Conservation (phyloP, 2,329 filamentous ascomycete genomes). For the Paecilomyces sp. region DNA sequence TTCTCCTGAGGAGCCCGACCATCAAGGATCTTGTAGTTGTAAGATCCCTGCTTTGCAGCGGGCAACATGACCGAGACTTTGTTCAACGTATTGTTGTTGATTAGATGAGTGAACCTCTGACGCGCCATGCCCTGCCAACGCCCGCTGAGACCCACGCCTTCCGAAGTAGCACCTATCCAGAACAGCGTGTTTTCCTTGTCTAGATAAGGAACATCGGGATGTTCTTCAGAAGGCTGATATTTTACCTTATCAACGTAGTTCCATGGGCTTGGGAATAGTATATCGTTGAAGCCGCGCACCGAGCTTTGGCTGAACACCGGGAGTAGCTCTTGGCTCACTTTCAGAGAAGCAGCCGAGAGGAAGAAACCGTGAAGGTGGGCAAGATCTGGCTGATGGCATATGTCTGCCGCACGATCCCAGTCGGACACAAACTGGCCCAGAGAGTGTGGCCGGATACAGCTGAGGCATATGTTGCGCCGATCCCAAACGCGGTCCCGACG, state of each 20-base stretch:
- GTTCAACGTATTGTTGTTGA: slow-evolving; percentile 50
- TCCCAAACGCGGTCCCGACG: slow-evolving; percentile 57
- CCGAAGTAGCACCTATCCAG: slow-evolving; percentile 66
- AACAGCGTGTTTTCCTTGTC: slow-evolving; percentile 60
- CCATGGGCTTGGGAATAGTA: slow-evolving; percentile 62
- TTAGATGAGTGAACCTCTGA: slow-evolving; percentile 65
- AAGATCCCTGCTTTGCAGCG: slow-evolving; percentile 31
- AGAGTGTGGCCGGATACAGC: slow-evolving; percentile 59
- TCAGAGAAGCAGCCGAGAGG: slow-evolving; percentile 55
- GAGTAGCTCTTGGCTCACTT: slow-evolving; percentile 57
- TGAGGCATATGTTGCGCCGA: slow-evolving; percentile 55
- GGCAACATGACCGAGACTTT: slow-evolving; percentile 52
- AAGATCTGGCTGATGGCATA: slow-evolving; percentile 72
- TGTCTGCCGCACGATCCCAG: slow-evolving; percentile 58
- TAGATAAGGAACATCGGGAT: slow-evolving; percentile 49
- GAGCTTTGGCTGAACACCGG: slow-evolving; percentile 74
- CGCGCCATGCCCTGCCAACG: slow-evolving; percentile 61
- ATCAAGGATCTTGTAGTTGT: slow-evolving; percentile 50
- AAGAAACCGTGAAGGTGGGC: slow-evolving; percentile 65
- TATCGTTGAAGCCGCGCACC: slow-evolving; percentile 65
- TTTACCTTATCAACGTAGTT: slow-evolving; percentile 54
- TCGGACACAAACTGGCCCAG: slow-evolving; percentile 59
- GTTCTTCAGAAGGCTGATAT: slow-evolving; percentile 44
- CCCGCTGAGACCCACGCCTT: slow-evolving; percentile 45
- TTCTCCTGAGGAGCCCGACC: slow-evolving; percentile 30